Evolutionary conservation across 1,284 basidiomycete genomes (phyloP), one percentile per base, ranked within the genome.

Genomic region (Clitocybe nebularis): DNA sequence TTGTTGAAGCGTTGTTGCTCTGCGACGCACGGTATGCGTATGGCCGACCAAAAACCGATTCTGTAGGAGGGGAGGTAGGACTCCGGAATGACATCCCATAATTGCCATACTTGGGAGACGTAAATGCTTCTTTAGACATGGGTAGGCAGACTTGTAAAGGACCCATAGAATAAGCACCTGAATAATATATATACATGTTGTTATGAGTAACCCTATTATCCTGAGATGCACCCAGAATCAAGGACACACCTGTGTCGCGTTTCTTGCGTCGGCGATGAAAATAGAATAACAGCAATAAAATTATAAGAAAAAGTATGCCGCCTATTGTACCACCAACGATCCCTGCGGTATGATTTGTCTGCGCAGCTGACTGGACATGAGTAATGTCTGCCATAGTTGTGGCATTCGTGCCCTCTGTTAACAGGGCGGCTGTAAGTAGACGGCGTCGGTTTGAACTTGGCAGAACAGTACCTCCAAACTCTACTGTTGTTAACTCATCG

Each of bases 71-170:
- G n/a, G n/a, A n/a, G n/a, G n/a, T n/a, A n/a, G n/a, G n/a, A n/a
- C n/a, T n/a, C n/a, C 10, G 30, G 52, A 63, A 59, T 5, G 55
- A 52, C 7, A 61, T 33, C 16, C 57, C 59, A 48, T 62, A 53
- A 28, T 55, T 53, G 36, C 57, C 52, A 45, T 54, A 53, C 22
- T 58, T 57, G 5, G 46, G 53, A 5, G 56, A 57, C 25, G 61
- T 61, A 43, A 59, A 60, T 2, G 58, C 59, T 47, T 63, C 56
- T 39, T 60, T 62, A 10, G 58, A 50, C 9, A 42, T 49, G 4
- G 57, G 58, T 24, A 61, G 47, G 21, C 48, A 50, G n/a, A 50
- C 59, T 44, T 56, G 57, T 9, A 63, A 45, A 2, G 59, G 54
- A 3, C 57, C 59, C 35, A 51, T 45, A 19, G 19, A 35, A 22